Percentiles rank a stretch among this genome's conserved stretches.
Evolutionary conservation across 2,329 filamentous ascomycete species (phyloP).

Genomic region (Colletotrichum theobromicola): DNA sequence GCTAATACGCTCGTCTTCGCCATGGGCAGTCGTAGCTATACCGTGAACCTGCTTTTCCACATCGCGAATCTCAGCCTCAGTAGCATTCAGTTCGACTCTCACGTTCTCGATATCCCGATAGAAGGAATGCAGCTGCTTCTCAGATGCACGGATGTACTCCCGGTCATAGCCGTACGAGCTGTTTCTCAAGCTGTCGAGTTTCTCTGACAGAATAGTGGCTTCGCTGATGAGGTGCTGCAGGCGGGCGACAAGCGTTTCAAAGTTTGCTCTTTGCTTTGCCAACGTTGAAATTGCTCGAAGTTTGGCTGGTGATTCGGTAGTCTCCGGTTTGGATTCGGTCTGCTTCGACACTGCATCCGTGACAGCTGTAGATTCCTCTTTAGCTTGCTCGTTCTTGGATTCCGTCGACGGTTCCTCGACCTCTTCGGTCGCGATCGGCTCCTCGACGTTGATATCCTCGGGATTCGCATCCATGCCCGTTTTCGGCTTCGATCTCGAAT

Average conservation of each 20-base stretch:
- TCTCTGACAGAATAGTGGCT: constrained; percentile 31
- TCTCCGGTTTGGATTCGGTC: constrained; percentile 13
- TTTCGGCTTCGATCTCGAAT: not conserved
- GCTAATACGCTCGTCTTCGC: constrained; percentile 36
- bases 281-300: constrained; percentile 24
- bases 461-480: constrained; percentile 27
- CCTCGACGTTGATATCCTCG: constrained; percentile 56
- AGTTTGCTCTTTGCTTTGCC: constrained; percentile 35
- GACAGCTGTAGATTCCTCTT: not conserved
- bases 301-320: not conserved
- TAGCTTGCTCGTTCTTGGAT: not conserved
- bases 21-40: constrained; percentile 17
- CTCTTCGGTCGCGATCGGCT: not conserved
- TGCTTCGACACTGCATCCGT: not conserved
- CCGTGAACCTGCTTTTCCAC: constrained; percentile 28
- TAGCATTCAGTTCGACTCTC: constrained; percentile 36
- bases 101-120: constrained; percentile 36
- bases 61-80: constrained; percentile 42
- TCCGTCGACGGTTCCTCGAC: constrained; percentile 28
- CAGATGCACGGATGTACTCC: constrained; percentile 27
- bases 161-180: constrained; percentile 10
- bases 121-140: constrained; percentile 34
- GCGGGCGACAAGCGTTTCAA: constrained; percentile 36
- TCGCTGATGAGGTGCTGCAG: constrained; percentile 35
- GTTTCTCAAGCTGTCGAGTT: constrained; percentile 32